A percentile compares a stretch with the other conserved stretches of the same genome.
These are phyloP conservation scores for Aspergillus haitiensis DNA, from an alignment of 495 filamentous ascomycete species.

Conservation along the genomic window DNA sequence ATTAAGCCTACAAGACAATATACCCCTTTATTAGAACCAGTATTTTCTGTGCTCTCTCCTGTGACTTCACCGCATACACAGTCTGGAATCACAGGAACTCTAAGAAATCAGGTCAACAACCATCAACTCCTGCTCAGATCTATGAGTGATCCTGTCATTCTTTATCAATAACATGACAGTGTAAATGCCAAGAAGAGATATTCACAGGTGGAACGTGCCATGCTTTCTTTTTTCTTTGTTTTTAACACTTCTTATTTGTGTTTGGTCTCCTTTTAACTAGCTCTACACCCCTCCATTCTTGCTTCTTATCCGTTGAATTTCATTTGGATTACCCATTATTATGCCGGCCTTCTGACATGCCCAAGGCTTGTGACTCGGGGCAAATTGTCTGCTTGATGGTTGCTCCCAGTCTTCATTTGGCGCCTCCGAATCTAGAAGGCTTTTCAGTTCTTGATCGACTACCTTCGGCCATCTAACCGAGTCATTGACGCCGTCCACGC, in stretches of 20 bases:
- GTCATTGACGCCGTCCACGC: not conserved
- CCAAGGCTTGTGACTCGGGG: slow-evolving; percentile 1
- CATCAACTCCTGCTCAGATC: not conserved
- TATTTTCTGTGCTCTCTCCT: not conserved
- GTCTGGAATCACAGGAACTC: not conserved
- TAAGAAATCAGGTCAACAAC: not conserved
- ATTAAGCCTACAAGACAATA: too few species aligned
- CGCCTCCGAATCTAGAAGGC: slow-evolving; percentile 1
- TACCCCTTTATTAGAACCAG: too few species aligned
- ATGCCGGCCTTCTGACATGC: slow-evolving; percentile 9
- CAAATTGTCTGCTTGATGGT: slow-evolving; percentile 1
- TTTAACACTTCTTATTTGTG: slow-evolving; percentile 11
- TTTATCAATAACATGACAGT: slow-evolving; percentile 8
- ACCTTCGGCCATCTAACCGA: slow-evolving; percentile 1
- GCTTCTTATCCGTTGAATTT: slow-evolving; percentile 4
- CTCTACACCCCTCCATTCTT: slow-evolving; percentile 12
- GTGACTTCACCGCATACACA: not conserved
- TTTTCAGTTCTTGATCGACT: slow-evolving; percentile 12
- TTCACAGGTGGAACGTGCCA: slow-evolving; percentile 14
- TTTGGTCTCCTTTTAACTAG: slow-evolving; percentile 12
- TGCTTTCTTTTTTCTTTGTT: slow-evolving; percentile 23
- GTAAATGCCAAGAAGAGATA: slow-evolving; percentile 16
- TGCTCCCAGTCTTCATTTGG: not conserved
- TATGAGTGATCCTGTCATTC: not conserved
- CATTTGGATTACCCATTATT: not conserved